These are phyloP conservation scores for Populus alba DNA, from an alignment of 345 rosid species.

Conservation along the genomic window DNA sequence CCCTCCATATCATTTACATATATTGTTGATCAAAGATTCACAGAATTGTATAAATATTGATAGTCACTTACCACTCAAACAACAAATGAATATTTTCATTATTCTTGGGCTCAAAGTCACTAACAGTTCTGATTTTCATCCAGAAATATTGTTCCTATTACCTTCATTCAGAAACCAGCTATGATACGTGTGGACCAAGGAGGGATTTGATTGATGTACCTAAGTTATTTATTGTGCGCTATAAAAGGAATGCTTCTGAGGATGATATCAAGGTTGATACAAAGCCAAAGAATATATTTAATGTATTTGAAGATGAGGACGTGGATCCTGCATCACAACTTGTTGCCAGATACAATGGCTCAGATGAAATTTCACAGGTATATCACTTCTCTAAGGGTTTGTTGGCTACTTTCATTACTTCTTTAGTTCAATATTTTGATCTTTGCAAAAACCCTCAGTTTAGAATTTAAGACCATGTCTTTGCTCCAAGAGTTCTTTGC, in stretches of 20 bases:
- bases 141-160: slow-evolving; percentile 90
- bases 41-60: too few relatives aligned
- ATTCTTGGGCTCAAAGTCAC: background rate
- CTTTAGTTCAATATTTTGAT: too few relatives aligned
- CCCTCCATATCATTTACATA: background rate
- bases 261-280: slow-evolving; percentile 38
- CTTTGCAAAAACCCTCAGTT: too few relatives aligned
- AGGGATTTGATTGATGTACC: slow-evolving; percentile 68
- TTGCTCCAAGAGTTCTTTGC: too few relatives aligned
- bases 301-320: slow-evolving; percentile 47
- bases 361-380: slow-evolving; percentile 68
- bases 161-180: slow-evolving; percentile 71
- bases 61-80: too few relatives aligned
- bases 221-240: slow-evolving; percentile 70
- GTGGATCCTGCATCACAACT: slow-evolving; percentile 87
- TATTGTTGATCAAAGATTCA: background rate
- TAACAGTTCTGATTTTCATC: slow-evolving; percentile 18
- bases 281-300: slow-evolving; percentile 55
- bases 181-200: slow-evolving; percentile 90
- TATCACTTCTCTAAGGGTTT: background rate
- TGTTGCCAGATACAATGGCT: slow-evolving; percentile 78
- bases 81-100: background rate
- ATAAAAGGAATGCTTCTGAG: slow-evolving; percentile 65
- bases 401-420: background rate
- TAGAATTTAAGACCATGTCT: too few relatives aligned